phyloP scores from a whole-genome alignment of 1,139 yeast species.

The Suhomyces panamericanus region DNA sequence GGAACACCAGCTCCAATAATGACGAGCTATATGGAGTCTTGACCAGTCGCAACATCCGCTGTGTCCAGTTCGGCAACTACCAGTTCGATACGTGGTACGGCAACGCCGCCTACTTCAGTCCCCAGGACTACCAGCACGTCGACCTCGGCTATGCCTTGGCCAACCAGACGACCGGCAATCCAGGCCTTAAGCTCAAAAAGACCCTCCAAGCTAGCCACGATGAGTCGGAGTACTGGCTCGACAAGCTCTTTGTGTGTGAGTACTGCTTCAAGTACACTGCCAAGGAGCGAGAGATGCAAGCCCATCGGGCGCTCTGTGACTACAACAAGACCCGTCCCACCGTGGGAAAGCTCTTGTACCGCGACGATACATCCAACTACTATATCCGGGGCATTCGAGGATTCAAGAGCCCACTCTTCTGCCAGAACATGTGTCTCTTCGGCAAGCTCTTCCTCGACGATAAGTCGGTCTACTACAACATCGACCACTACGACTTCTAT shows the following conservation, averaged over 20 bases:
- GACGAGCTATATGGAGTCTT: constrained; percentile 55
- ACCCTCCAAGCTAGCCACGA: constrained; percentile 1
- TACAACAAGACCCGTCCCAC: constrained; percentile 33
- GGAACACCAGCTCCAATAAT: constrained; percentile 7
- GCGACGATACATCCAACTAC: constrained; percentile 49
- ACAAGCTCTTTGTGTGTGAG: constrained; percentile 69
- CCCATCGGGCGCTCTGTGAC: constrained; percentile 50
- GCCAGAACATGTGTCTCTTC: constrained; percentile 81
- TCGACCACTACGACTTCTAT: constrained; percentile 79
- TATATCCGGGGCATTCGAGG: constrained; percentile 70
- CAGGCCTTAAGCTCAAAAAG: constrained; percentile 11
- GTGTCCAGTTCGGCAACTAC: constrained; percentile 63
- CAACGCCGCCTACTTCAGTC: constrained; percentile 67
- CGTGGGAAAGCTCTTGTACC: constrained; percentile 70
- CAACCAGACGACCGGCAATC: constrained; percentile 16
- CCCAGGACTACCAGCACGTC: constrained; percentile 29
- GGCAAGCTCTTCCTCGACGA: constrained; percentile 90
- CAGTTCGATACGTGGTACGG: constrained; percentile 85
- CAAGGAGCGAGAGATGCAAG: constrained; percentile 31
- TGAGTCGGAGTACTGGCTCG: constrained; percentile 48
- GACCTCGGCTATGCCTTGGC: constrained; percentile 34
- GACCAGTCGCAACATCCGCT: constrained; percentile 58
- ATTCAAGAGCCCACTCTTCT: constrained; percentile 57
- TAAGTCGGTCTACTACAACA: constrained; percentile 80
- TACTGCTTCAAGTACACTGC: constrained; percentile 80